Percentiles rank a stretch among this genome's conserved stretches.
Evolutionary conservation across 2,329 filamentous ascomycete species (phyloP).

Genomic region (Penicillium sp.): DNA sequence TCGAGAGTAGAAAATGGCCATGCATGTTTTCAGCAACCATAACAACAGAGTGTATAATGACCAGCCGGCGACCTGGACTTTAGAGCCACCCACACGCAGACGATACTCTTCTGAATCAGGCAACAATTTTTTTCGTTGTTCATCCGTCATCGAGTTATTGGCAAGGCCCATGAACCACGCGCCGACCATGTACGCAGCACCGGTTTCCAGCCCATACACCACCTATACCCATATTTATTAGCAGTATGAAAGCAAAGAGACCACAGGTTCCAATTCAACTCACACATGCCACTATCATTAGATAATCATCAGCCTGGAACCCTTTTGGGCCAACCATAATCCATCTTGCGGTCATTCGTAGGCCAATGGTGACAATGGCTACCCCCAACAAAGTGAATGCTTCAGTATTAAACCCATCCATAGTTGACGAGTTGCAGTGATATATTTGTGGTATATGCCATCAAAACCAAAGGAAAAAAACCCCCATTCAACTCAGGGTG

Average conservation of each 20-base stretch:
- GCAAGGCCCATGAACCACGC: constrained; percentile 53
- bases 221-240: constrained; percentile 35
- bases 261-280: constrained; percentile 19
- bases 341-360: constrained; percentile 55
- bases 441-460: background rate
- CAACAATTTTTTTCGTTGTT: constrained; percentile 48
- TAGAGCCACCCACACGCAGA: constrained; percentile 54
- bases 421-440: constrained; percentile 3
- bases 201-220: constrained; percentile 54
- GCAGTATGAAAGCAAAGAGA: background rate
- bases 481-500: constrained; percentile 7
- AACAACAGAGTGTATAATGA: constrained; percentile 54
- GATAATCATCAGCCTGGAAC: constrained; percentile 60
- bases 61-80: constrained; percentile 57
- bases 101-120: constrained; percentile 49
- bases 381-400: constrained; percentile 54
- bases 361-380: constrained; percentile 50
- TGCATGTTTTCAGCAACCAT: constrained; percentile 56
- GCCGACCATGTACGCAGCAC: constrained; percentile 52
- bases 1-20: constrained; percentile 58
- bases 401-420: constrained; percentile 44
- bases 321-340: constrained; percentile 49
- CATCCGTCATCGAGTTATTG: constrained; percentile 58
- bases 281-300: constrained; percentile 58
- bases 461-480: background rate